Percentiles rank a stretch among this genome's conserved stretches.
Conservation (phyloP, 148 eudicot species). For the Spergularia marina region DNA sequence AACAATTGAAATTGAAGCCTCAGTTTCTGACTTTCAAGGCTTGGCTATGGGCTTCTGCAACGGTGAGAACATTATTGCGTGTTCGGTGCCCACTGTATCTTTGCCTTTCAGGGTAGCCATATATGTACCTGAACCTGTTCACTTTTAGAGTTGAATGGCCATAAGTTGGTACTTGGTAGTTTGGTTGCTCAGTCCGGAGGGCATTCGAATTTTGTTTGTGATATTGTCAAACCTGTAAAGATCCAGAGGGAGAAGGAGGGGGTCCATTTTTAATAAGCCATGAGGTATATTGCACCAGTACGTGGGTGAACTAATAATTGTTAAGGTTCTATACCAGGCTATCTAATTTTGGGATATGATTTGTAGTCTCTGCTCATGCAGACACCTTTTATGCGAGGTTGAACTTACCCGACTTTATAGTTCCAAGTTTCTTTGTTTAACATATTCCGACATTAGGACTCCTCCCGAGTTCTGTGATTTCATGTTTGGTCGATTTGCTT, state of each 20-base stretch:
- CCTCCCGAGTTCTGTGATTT: background rate
- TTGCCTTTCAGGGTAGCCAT: background rate
- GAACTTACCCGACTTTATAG: no score
- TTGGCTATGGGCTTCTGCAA: constrained; percentile 96
- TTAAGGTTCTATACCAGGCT: no score
- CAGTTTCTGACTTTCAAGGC: constrained; percentile 59
- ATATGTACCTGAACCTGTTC: background rate
- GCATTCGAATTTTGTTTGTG: background rate
- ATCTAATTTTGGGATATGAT: no score
- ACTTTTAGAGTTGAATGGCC: background rate
- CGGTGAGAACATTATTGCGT: constrained; percentile 42
- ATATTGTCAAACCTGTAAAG: no score
- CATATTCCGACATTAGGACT: background rate
- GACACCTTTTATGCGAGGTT: no score
- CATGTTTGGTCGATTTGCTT: background rate
- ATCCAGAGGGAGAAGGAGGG: no score
- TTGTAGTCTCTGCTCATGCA: no score
- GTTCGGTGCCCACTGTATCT: background rate
- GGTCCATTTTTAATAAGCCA: no score
- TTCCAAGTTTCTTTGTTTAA: background rate
- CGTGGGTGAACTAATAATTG: no score
- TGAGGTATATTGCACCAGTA: no score
- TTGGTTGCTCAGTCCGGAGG: background rate
- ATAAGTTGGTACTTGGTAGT: background rate
- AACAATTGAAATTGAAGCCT: constrained; percentile 55